Conservation (phyloP, 768 basidiomycete species). For the Leccinum subgranulosum region DNA sequence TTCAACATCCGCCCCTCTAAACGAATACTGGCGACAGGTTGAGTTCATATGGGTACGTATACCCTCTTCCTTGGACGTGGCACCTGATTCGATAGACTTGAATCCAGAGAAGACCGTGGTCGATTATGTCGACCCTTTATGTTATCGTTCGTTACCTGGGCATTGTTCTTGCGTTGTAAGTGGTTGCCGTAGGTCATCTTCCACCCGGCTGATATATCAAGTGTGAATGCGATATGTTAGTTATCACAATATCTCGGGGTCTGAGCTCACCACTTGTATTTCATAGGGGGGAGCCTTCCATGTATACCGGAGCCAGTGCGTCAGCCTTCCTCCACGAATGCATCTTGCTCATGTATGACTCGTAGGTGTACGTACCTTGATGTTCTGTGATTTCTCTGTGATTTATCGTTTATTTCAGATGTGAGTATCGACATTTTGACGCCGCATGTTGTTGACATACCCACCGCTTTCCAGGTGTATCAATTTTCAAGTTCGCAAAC, state of each 20-base stretch:
- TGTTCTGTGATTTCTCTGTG: background rate
- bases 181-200: background rate
- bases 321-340: background rate
- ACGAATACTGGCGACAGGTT: background rate
- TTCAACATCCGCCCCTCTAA: background rate
- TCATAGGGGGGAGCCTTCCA: background rate
- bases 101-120: constrained; percentile 3
- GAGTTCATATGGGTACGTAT: constrained; percentile 3
- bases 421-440: background rate
- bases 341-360: background rate
- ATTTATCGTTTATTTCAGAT: background rate
- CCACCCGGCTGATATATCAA: background rate
- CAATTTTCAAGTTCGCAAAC: constrained; percentile 4
- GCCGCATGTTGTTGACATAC: background rate
- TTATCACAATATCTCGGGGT: background rate
- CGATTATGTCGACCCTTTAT: constrained; percentile 8
- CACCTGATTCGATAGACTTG: background rate
- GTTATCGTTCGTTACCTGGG: constrained; percentile 7
- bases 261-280: background rate
- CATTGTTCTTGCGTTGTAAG: constrained; percentile 5
- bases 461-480: background rate
- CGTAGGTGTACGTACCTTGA: constrained; percentile 2
- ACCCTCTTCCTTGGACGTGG: background rate
- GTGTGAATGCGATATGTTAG: background rate
- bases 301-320: constrained; percentile 1